Conservation (phyloP, 768 basidiomycete genomes). For the Russula sp. region DNA sequence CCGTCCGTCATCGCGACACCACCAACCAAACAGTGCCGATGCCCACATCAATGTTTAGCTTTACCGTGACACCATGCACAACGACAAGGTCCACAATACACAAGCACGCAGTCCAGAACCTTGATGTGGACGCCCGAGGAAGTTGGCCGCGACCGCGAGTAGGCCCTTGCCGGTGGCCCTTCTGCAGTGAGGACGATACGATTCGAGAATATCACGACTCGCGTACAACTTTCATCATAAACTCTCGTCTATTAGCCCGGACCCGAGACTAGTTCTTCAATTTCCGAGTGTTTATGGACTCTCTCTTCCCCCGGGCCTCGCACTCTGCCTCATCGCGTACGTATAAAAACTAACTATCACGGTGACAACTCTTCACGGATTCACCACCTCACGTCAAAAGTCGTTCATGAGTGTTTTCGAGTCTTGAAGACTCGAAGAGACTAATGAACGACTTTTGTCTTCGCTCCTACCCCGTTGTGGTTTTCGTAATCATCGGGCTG, state of each 20-base stretch:
- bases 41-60: no score
- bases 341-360: no score
- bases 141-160: constrained; percentile 34
- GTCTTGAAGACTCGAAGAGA: no score
- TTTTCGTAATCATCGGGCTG: constrained; percentile 64
- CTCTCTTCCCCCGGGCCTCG: neutral
- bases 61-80: no score
- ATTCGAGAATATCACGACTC: constrained; percentile 45
- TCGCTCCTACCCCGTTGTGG: constrained; percentile 64
- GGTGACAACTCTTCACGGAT: neutral
- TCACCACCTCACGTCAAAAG: neutral
- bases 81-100: no score
- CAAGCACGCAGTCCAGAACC: constrained; percentile 32
- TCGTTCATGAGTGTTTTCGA: no score
- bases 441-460: no score
- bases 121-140: constrained; percentile 35
- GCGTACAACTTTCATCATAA: no score
- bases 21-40: no score
- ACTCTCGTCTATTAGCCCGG: no score
- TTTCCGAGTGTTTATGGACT: neutral
- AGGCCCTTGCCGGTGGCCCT: constrained; percentile 38
- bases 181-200: constrained; percentile 43
- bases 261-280: no score
- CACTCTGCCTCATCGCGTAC: constrained; percentile 13
- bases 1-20: no score